These are phyloP conservation scores for Yamadazyma paraphyllophila DNA, from an alignment of 805 yeast species.

Conservation along the genomic window DNA sequence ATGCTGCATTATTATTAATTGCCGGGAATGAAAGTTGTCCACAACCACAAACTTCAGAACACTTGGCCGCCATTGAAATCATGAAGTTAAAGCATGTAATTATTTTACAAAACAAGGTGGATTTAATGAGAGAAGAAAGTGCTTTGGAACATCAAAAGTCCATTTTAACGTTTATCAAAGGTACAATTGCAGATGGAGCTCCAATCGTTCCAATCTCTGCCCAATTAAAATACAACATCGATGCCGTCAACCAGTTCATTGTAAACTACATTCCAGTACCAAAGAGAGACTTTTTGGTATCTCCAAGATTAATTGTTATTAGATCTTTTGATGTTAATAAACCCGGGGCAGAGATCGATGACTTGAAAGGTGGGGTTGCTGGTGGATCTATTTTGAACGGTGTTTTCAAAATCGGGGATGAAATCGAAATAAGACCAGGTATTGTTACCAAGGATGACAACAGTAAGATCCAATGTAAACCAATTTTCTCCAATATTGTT, in stretches of 20 bases:
- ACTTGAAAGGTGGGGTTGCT: slow-evolving; percentile 99
- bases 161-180: slow-evolving; percentile 87
- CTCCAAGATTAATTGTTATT: slow-evolving; percentile 93
- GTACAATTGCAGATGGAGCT: slow-evolving; percentile 98
- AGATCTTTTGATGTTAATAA: slow-evolving; percentile 98
- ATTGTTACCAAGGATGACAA: slow-evolving; percentile 92
- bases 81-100: slow-evolving; percentile 97
- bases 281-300: slow-evolving; percentile 87
- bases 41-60: slow-evolving; percentile 99
- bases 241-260: slow-evolving; percentile 95
- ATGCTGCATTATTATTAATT: slow-evolving; percentile 91
- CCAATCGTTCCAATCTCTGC: slow-evolving; percentile 99
- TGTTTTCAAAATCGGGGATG: slow-evolving; percentile 95
- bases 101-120: slow-evolving; percentile 96
- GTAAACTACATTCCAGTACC: slow-evolving; percentile 96
- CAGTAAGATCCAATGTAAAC: slow-evolving; percentile 88
- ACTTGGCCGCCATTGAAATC: slow-evolving; percentile 98
- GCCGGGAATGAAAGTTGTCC: slow-evolving; percentile 99
- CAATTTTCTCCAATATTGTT: slow-evolving; percentile 90
- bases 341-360: slow-evolving; percentile 97
- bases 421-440: slow-evolving; percentile 99
- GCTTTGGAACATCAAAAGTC: slow-evolving; percentile 95
- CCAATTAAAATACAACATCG: slow-evolving; percentile 96
- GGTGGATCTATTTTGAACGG: slow-evolving; percentile 98
- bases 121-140: slow-evolving; percentile 94